These are phyloP conservation scores for Claviceps humidiphila DNA, from an alignment of 2,329 filamentous ascomycete species.

Conservation along the genomic window DNA sequence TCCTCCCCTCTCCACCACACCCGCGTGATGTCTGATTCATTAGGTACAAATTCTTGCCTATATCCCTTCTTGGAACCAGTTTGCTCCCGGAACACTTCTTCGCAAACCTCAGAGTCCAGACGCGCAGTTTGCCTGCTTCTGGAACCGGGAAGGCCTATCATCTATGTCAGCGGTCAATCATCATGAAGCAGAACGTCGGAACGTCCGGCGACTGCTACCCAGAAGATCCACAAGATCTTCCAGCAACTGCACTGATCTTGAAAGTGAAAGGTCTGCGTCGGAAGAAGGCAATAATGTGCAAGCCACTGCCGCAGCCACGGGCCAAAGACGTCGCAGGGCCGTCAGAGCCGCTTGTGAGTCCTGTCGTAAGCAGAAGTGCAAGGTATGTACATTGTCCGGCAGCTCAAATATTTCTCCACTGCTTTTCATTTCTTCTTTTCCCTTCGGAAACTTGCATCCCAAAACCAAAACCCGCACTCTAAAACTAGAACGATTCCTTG, in stretches of 20 bases:
- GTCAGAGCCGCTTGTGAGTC: conserved; percentile 2
- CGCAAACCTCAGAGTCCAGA: background rate
- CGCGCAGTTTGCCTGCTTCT: background rate
- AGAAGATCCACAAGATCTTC: background rate
- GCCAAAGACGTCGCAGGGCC: background rate
- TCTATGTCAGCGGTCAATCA: background rate
- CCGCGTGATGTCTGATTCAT: background rate
- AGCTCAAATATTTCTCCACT: background rate
- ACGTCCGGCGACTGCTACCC: conserved; percentile 1
- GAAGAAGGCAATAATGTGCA: background rate
- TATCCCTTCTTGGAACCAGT: background rate
- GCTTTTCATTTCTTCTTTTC: background rate
- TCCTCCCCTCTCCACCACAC: conserved; percentile 1
- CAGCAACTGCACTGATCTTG: background rate
- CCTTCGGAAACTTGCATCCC: background rate
- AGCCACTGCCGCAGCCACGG: background rate
- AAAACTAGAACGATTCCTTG: background rate
- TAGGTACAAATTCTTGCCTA: background rate
- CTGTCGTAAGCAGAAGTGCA: conserved; percentile 3
- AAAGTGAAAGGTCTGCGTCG: background rate
- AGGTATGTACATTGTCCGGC: conserved; percentile 3
- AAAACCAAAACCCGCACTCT: background rate
- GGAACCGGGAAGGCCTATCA: background rate
- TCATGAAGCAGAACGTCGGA: background rate
- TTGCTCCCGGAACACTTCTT: background rate